Conservation (phyloP, 164 flowering plant genomes). For the Aristolochia fimbriata region DNA sequence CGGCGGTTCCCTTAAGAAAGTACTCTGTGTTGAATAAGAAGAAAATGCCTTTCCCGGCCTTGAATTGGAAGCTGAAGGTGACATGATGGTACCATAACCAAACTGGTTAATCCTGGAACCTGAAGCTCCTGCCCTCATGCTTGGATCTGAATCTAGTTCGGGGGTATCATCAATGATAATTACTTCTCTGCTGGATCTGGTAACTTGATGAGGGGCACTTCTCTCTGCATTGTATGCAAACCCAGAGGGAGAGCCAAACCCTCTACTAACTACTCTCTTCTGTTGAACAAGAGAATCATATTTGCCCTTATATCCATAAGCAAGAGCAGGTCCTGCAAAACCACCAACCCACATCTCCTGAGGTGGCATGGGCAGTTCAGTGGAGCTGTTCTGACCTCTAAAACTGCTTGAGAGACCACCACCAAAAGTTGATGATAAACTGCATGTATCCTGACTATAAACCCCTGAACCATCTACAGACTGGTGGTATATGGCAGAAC, state of each 20-base stretch:
- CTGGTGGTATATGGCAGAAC: slow-evolving; percentile 9
- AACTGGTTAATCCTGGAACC: slow-evolving; percentile 13
- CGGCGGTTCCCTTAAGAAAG: slow-evolving; percentile 14
- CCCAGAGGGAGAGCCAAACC: slow-evolving; percentile 5
- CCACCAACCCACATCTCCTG: slow-evolving; percentile 13
- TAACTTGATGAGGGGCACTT: slow-evolving; percentile 11
- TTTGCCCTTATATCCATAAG: slow-evolving; percentile 11
- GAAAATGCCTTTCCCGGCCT: slow-evolving; percentile 16
- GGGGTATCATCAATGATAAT: slow-evolving; percentile 48
- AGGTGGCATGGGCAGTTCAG: slow-evolving; percentile 8
- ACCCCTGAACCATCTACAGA: slow-evolving; percentile 20
- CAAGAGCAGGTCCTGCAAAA: slow-evolving; percentile 8
- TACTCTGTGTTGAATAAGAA: slow-evolving; percentile 12
- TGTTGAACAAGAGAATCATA: slow-evolving; percentile 9
- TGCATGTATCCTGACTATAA: slow-evolving; percentile 13
- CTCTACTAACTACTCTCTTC: slow-evolving; percentile 8
- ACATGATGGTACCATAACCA: slow-evolving; percentile 12
- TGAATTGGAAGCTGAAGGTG: slow-evolving; percentile 9
- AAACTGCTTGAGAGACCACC: slow-evolving; percentile 15
- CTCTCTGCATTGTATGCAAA: slow-evolving; percentile 11
- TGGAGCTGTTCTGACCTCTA: slow-evolving; percentile 8
- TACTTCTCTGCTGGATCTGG: slow-evolving; percentile 26
- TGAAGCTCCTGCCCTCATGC: slow-evolving; percentile 1
- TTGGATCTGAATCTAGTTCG: slow-evolving; percentile 23
- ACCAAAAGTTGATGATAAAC: slow-evolving; percentile 15